Evolutionary conservation across 306 rosid genomes (phyloP).

Genomic region (Ormosia emarginata): DNA sequence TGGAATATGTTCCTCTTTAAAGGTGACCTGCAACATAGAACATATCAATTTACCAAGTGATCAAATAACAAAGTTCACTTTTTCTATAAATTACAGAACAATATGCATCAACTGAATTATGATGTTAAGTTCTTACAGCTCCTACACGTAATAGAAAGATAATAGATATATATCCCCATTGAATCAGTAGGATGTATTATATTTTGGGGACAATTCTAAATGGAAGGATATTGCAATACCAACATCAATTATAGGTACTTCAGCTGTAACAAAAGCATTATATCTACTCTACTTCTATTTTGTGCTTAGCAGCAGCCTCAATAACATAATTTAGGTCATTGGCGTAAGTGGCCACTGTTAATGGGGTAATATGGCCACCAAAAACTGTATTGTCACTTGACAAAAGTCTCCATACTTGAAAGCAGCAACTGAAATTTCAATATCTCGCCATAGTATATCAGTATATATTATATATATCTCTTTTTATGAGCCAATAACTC

Average conservation of each 20-base stretch:
- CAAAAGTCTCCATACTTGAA: neutral
- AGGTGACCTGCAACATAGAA: constrained; percentile 65
- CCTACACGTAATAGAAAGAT: neutral
- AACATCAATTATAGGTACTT: neutral
- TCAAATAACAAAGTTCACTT: neutral
- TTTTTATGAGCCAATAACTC: neutral
- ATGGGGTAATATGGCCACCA: neutral
- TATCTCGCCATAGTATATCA: neutral
- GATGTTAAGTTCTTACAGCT: neutral
- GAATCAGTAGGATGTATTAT: neutral
- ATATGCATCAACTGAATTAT: neutral
- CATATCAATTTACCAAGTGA: neutral
- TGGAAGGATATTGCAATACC: neutral
- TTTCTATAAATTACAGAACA: neutral
- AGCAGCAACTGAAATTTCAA: neutral
- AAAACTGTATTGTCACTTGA: neutral
- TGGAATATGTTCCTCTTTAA: constrained; percentile 69
- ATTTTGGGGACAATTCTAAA: neutral
- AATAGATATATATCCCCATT: neutral
- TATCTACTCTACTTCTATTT: neutral
- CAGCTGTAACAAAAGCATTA: neutral
- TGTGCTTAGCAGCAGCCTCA: neutral
- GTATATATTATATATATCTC: neutral
- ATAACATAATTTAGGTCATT: neutral
- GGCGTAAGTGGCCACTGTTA: neutral